Conservation (phyloP, 495 filamentous ascomycete genomes). For the Chlorociboria aeruginascens region DNA sequence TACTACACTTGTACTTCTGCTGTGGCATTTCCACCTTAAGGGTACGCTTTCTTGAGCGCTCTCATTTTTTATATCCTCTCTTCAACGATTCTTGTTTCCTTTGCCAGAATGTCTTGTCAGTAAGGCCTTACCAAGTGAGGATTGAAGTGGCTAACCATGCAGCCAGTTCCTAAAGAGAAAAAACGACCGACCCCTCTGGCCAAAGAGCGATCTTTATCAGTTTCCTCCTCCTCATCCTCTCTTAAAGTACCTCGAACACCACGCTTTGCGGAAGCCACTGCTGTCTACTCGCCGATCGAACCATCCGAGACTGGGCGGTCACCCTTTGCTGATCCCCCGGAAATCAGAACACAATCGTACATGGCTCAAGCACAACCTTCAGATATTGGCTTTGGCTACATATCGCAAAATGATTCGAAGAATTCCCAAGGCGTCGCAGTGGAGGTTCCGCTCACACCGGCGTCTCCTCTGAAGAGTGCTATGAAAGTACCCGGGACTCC, state of each 20-base stretch:
- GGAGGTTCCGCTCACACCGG: slow-evolving; percentile 48
- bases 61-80: background rate
- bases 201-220: slow-evolving; percentile 31
- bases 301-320: slow-evolving; percentile 32
- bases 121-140: slow-evolving; percentile 4
- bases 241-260: slow-evolving; percentile 64
- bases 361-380: slow-evolving; percentile 56
- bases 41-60: background rate
- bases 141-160: slow-evolving; percentile 14
- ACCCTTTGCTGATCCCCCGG: slow-evolving; percentile 58
- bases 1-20: slow-evolving; percentile 2
- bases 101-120: slow-evolving; percentile 16
- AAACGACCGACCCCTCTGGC: slow-evolving; percentile 36
- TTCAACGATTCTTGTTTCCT: slow-evolving; percentile 1
- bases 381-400: slow-evolving; percentile 88
- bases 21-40: background rate
- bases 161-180: slow-evolving; percentile 28
- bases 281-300: slow-evolving; percentile 75
- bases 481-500: slow-evolving; percentile 75
- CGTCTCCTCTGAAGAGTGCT: slow-evolving; percentile 71
- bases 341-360: slow-evolving; percentile 27
- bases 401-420: slow-evolving; percentile 45
- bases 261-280: slow-evolving; percentile 83
- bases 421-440: slow-evolving; percentile 24
- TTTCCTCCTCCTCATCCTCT: slow-evolving; percentile 39